A percentile compares a stretch with the other conserved stretches of the same genome.
phyloP scores from a whole-genome alignment of 495 filamentous ascomycete genomes.

The Monascus purpureus region DNA sequence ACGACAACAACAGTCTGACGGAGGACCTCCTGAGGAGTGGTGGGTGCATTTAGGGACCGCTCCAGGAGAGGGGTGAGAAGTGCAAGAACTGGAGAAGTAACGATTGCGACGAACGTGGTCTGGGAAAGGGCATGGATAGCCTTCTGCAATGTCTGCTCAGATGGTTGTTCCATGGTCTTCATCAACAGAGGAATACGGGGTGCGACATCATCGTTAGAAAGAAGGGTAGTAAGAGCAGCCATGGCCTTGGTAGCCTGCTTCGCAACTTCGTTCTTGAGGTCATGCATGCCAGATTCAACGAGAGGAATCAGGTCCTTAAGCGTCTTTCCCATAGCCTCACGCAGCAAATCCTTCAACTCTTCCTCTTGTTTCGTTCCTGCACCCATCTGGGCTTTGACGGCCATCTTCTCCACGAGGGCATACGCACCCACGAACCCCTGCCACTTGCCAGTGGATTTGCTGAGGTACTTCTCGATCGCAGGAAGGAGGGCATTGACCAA shows the following conservation, averaged over 20 bases:
- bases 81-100: constrained; percentile 96
- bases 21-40: constrained; percentile 85
- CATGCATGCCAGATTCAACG: constrained; percentile 89
- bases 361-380: constrained; percentile 67
- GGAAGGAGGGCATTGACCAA: constrained; percentile 69
- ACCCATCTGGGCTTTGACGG: constrained; percentile 78
- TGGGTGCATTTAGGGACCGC: constrained; percentile 76
- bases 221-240: constrained; percentile 74
- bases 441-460: constrained; percentile 80
- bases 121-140: constrained; percentile 94
- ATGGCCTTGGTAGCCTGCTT: constrained; percentile 86
- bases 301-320: constrained; percentile 83
- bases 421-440: constrained; percentile 84
- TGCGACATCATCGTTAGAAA: constrained; percentile 93
- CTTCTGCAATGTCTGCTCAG: constrained; percentile 74
- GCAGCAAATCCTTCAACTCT: constrained; percentile 68
- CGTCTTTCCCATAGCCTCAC: constrained; percentile 84
- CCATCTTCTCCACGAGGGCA: constrained; percentile 74
- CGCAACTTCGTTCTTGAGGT: constrained; percentile 79
- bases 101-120: constrained; percentile 96
- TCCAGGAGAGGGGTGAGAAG: constrained; percentile 92
- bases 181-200: constrained; percentile 87
- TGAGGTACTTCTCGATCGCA: constrained; percentile 55
- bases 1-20: constrained; percentile 95
- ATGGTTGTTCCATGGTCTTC: constrained; percentile 90